Evolutionary conservation across 805 yeast genomes (phyloP).

Genomic region (Blastobotrys muscicola): DNA sequence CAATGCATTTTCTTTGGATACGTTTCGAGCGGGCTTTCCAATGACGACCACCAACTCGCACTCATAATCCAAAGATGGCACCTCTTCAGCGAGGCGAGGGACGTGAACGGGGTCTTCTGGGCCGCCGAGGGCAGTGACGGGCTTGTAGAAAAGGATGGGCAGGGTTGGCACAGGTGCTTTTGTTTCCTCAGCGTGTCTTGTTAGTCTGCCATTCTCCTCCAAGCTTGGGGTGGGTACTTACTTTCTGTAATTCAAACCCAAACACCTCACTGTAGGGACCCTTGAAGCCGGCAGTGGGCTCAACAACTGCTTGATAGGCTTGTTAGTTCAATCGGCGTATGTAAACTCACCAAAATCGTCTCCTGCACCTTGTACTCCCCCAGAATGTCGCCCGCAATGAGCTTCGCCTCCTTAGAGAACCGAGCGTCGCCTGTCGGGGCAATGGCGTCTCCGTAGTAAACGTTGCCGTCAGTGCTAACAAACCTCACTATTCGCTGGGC

Average conservation of each 20-base stretch:
- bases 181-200: conserved; percentile 31
- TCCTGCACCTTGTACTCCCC: conserved; percentile 32
- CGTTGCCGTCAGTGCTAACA: conserved; percentile 35
- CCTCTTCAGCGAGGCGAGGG: conserved; percentile 26
- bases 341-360: conserved; percentile 15
- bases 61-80: conserved; percentile 38
- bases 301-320: conserved; percentile 29
- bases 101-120: conserved; percentile 36
- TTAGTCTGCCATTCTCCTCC: background rate
- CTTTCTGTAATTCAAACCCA: conserved; percentile 44
- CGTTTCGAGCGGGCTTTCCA: conserved; percentile 40
- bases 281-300: conserved; percentile 34
- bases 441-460: conserved; percentile 42
- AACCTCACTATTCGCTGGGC: conserved; percentile 39
- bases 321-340: background rate
- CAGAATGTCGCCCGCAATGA: conserved; percentile 41
- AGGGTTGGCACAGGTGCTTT: conserved; percentile 35
- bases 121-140: conserved; percentile 36
- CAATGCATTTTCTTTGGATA: conserved; percentile 35
- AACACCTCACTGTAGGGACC: conserved; percentile 35
- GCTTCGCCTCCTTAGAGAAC: conserved; percentile 32
- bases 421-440: conserved; percentile 33
- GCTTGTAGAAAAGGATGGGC: conserved; percentile 46
- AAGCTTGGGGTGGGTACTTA: conserved; percentile 20
- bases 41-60: conserved; percentile 46